A percentile compares a stretch with the other conserved stretches of the same genome.
Evolutionary conservation across 805 yeast species (phyloP).

Genomic region (Wickerhamiella azymoides): DNA sequence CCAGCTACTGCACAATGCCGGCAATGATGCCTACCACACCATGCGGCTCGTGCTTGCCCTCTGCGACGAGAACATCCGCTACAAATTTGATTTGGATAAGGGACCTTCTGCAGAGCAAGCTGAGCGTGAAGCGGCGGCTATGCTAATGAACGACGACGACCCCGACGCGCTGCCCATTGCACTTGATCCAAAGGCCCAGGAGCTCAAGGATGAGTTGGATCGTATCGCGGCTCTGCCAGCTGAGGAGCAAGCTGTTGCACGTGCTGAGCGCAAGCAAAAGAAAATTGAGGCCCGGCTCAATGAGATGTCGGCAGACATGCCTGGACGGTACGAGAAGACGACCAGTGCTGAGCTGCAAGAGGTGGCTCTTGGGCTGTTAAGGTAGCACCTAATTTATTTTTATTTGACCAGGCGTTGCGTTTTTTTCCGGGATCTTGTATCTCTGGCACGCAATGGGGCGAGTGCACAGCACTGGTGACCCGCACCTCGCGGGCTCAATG

Average conservation of each 20-base stretch:
- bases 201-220: background rate
- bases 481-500: too few species aligned
- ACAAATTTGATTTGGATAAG: constrained; percentile 1
- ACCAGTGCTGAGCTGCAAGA: background rate
- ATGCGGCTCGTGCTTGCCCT: constrained; percentile 35
- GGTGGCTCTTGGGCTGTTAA: background rate
- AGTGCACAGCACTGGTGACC: too few species aligned
- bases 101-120: constrained; percentile 6
- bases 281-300: background rate
- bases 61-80: constrained; percentile 32
- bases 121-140: background rate
- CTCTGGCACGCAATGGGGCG: too few species aligned
- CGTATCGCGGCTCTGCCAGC: background rate
- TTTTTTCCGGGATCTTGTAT: too few species aligned
- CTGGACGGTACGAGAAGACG: background rate
- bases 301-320: background rate
- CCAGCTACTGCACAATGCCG: constrained; percentile 53
- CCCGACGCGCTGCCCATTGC: background rate
- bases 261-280: background rate
- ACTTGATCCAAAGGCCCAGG: background rate
- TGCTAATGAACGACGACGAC: background rate
- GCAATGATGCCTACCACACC: constrained; percentile 57
- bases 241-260: background rate
- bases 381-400: background rate
- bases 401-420: background rate